These are phyloP conservation scores for Trypanosoma scelopori DNA, from an alignment of 208 protist genomes.

Conservation along the genomic window DNA sequence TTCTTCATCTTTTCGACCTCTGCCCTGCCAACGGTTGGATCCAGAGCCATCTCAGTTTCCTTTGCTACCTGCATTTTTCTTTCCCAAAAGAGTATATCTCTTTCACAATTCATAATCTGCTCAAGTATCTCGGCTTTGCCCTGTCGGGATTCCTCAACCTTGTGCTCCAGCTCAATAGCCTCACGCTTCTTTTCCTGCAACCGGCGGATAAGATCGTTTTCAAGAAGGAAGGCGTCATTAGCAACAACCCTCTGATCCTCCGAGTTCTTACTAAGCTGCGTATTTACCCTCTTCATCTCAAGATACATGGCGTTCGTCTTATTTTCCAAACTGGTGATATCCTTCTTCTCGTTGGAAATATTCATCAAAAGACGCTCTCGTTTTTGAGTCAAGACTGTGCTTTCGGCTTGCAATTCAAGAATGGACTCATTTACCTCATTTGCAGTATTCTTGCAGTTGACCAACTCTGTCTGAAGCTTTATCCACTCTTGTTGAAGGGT, in stretches of 20 bases:
- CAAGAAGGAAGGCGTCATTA: constrained; percentile 91
- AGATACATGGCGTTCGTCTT: constrained; percentile 91
- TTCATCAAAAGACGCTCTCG: constrained; percentile 77
- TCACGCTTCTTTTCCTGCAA: constrained; percentile 92
- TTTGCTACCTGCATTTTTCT: constrained; percentile 95
- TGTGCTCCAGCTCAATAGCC: constrained; percentile 84
- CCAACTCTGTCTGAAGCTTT: constrained; percentile 93
- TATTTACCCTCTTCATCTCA: constrained; percentile 94
- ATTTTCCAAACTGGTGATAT: constrained; percentile 73
- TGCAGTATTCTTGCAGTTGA: constrained; percentile 90
- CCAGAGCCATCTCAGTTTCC: constrained; percentile 95
- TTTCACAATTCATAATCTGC: constrained; percentile 90
- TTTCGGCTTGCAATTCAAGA: constrained; percentile 81
- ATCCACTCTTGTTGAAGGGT: constrained; percentile 96
- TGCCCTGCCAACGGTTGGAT: constrained; percentile 91
- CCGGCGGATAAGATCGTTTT: constrained; percentile 88
- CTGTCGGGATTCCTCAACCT: constrained; percentile 78
- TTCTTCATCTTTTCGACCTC: constrained; percentile 96
- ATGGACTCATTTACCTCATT: constrained; percentile 88
- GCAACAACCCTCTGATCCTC: constrained; percentile 69
- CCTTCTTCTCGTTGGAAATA: constrained; percentile 74
- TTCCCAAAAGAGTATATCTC: constrained; percentile 96
- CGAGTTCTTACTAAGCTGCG: constrained; percentile 83
- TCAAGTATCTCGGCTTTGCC: constrained; percentile 82
- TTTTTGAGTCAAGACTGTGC: constrained; percentile 91